These are phyloP conservation scores for Aspergillus baeticus DNA, from an alignment of 495 filamentous ascomycete species.

Conservation along the genomic window DNA sequence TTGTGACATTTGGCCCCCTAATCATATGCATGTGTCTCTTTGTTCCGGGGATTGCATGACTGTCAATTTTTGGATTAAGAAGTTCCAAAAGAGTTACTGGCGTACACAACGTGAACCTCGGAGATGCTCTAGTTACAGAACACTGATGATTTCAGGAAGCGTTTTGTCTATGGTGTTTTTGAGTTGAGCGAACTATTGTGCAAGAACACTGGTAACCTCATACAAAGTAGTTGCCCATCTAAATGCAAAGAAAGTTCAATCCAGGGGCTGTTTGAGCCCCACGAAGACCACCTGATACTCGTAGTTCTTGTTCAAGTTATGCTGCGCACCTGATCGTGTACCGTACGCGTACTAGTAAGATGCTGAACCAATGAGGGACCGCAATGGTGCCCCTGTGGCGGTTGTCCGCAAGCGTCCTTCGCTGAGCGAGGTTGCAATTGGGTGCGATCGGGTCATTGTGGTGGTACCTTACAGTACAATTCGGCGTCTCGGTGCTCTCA, in stretches of 20 bases:
- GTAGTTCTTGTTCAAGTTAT: too few species aligned
- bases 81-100: too few species aligned
- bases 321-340: not conserved
- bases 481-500: not conserved
- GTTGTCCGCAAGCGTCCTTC: constrained; percentile 7
- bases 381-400: constrained; percentile 10
- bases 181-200: too few species aligned
- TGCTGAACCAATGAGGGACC: constrained; percentile 1
- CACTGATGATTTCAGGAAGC: not conserved
- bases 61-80: too few species aligned
- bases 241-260: not conserved
- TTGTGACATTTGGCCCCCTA: not conserved
- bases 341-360: constrained; percentile 5
- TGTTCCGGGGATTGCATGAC: constrained; percentile 4
- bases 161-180: not conserved
- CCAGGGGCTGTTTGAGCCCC: constrained; percentile 11
- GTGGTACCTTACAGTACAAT: constrained; percentile 10
- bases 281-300: constrained; percentile 15
- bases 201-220: too few species aligned
- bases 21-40: constrained; percentile 4
- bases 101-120: too few species aligned
- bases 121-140: too few species aligned
- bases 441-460: not conserved
- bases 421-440: not conserved
- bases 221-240: too few species aligned